Evolutionary conservation across 192 early-diverging fungal species (phyloP).

Genomic region (Podila epicladia): DNA sequence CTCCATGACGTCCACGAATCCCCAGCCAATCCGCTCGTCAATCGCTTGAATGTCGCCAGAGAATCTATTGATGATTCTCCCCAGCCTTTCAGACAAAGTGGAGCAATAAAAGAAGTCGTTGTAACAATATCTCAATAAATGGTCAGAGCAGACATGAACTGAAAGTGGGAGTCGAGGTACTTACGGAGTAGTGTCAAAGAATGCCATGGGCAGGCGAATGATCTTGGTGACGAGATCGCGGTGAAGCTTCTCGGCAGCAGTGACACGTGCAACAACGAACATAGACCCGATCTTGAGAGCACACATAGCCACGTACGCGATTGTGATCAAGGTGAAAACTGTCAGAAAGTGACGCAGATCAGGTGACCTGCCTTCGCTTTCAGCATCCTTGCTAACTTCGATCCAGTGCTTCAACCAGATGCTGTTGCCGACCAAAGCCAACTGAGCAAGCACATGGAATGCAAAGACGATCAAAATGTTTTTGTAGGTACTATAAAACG

Average conservation of each 20-base stretch:
- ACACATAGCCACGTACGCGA: conserved; percentile 10
- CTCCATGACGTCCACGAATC: no score
- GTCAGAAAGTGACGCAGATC: conserved; percentile 55
- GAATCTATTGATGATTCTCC: conserved; percentile 78
- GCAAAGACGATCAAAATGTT: conserved; percentile 57
- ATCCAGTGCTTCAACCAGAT: conserved; percentile 74
- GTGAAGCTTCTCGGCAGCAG: conserved; percentile 69
- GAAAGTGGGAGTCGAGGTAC: conserved; percentile 37
- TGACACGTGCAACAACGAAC: conserved; percentile 54
- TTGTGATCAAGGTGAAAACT: conserved; percentile 20
- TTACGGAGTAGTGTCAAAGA: conserved; percentile 87
- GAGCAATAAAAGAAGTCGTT: not conserved
- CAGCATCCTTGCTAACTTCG: conserved; percentile 40
- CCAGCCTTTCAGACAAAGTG: conserved; percentile 23
- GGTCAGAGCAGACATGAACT: no score
- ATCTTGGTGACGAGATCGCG: conserved; percentile 61
- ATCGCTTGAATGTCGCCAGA: conserved; percentile 80
- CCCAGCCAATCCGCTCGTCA: conserved; percentile 58
- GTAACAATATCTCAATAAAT: conserved; percentile 48
- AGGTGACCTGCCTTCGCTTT: conserved; percentile 27
- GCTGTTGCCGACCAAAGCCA: conserved; percentile 57
- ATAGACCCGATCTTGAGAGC: conserved; percentile 10
- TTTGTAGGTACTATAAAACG: conserved; percentile 37
- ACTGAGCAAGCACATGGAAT: conserved; percentile 53
- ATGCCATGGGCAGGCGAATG: conserved; percentile 74